These are phyloP conservation scores for Candida freyschussii DNA, from an alignment of 1,139 yeast species.

Conservation along the genomic window DNA sequence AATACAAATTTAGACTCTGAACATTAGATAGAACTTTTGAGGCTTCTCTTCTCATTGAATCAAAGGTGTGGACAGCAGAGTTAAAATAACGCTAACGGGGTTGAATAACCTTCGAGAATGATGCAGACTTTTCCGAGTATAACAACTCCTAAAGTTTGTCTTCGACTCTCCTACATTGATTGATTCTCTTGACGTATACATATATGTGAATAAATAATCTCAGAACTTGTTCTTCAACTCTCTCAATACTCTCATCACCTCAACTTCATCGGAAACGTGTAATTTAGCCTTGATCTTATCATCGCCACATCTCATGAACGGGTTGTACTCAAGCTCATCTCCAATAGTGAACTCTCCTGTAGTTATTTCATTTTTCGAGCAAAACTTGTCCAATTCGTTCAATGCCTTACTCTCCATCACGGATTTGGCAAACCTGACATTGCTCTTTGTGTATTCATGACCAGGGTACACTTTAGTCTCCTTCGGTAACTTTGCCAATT, in stretches of 20 bases:
- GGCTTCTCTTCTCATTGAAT: slow-evolving; percentile 34
- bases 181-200: slow-evolving; percentile 1
- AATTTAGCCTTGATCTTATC: slow-evolving; percentile 50
- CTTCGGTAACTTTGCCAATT: slow-evolving; percentile 57
- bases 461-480: slow-evolving; percentile 84
- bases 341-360: slow-evolving; percentile 82
- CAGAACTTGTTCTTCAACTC: slow-evolving; percentile 53
- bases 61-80: slow-evolving; percentile 75
- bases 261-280: slow-evolving; percentile 43
- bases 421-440: slow-evolving; percentile 68
- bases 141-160: slow-evolving; percentile 4
- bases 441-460: slow-evolving; percentile 87
- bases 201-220: slow-evolving; percentile 1
- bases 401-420: slow-evolving; percentile 56
- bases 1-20: slow-evolving; percentile 42
- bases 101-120: neutral
- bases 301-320: slow-evolving; percentile 77
- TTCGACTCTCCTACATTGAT: slow-evolving; percentile 10
- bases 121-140: neutral
- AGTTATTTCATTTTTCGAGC: slow-evolving; percentile 56
- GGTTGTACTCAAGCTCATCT: slow-evolving; percentile 80
- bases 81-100: slow-evolving; percentile 30
- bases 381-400: slow-evolving; percentile 46
- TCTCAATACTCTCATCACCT: slow-evolving; percentile 63
- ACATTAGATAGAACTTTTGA: slow-evolving; percentile 53